phyloP scores from a whole-genome alignment of 2,329 filamentous ascomycete species.

The Sporothrix pallida region DNA sequence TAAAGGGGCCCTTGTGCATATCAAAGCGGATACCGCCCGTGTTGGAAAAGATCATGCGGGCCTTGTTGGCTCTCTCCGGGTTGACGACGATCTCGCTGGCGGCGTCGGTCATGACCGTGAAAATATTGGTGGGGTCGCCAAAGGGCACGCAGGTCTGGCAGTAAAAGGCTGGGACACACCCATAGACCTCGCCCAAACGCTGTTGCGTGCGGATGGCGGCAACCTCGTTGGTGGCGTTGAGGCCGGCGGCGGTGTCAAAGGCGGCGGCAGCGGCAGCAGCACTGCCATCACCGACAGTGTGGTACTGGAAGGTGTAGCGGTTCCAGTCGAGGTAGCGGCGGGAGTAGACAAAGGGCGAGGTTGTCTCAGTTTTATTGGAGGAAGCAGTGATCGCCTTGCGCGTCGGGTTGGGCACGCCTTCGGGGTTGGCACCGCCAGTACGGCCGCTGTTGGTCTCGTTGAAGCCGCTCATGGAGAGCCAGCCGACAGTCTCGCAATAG shows the following conservation, averaged over 20 bases:
- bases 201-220: constrained; percentile 57
- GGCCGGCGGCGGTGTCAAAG: constrained; percentile 39
- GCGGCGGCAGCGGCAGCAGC: constrained; percentile 13
- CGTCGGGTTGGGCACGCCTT: constrained; percentile 48
- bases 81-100: constrained; percentile 60
- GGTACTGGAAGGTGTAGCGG: constrained; percentile 67
- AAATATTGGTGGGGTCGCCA: constrained; percentile 59
- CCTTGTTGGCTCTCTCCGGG: constrained; percentile 53
- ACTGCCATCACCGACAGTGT: constrained; percentile 52
- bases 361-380: constrained; percentile 41
- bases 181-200: constrained; percentile 62
- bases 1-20: constrained; percentile 67
- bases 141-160: constrained; percentile 63
- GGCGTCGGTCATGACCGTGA: constrained; percentile 57
- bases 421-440: constrained; percentile 46
- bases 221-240: constrained; percentile 39
- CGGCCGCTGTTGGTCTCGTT: constrained; percentile 53
- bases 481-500: constrained; percentile 72
- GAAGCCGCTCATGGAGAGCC: constrained; percentile 68
- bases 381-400: constrained; percentile 47
- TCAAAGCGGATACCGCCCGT: constrained; percentile 67
- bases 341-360: constrained; percentile 54
- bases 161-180: constrained; percentile 65
- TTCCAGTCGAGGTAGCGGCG: constrained; percentile 74
- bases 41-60: constrained; percentile 65